Evolutionary conservation across 1,139 yeast species (phyloP).

Genomic region (Cylindricascospora bacillispora): DNA sequence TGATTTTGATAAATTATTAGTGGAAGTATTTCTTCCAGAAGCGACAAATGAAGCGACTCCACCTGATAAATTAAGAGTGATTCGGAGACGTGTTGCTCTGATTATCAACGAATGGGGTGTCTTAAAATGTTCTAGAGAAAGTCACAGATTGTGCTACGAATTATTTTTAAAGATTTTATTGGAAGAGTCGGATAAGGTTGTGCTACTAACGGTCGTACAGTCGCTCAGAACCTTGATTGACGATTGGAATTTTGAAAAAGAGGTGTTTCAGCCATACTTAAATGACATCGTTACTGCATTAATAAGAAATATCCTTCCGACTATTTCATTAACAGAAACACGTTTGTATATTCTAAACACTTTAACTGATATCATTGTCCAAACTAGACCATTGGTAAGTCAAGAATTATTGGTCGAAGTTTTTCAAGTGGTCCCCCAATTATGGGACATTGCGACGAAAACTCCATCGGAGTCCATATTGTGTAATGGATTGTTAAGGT

Average conservation of each 20-base stretch:
- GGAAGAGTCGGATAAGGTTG: constrained; percentile 55
- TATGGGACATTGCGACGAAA: constrained; percentile 56
- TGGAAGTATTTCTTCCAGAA: constrained; percentile 54
- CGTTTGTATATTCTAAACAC: constrained; percentile 59
- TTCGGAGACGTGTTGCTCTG: constrained; percentile 65
- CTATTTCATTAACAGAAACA: constrained; percentile 53
- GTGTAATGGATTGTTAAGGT: constrained; percentile 56
- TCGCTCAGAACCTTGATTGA: constrained; percentile 57
- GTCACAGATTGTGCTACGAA: constrained; percentile 48
- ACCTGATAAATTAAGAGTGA: constrained; percentile 34
- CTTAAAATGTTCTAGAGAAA: constrained; percentile 47
- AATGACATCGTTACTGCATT: constrained; percentile 37
- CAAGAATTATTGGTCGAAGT: constrained; percentile 40
- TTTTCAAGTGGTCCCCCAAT: constrained; percentile 48
- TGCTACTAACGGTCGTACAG: constrained; percentile 62
- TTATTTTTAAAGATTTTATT: constrained; percentile 31
- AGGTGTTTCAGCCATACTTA: constrained; percentile 53
- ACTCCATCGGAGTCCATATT: constrained; percentile 51
- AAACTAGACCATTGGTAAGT: constrained; percentile 49
- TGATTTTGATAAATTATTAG: constrained; percentile 49
- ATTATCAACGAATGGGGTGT: constrained; percentile 74
- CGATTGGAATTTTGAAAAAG: constrained; percentile 75
- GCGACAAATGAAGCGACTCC: constrained; percentile 25
- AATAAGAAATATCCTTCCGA: constrained; percentile 35
- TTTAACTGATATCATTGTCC: constrained; percentile 49